Percentiles rank a stretch among this genome's conserved stretches.
Evolutionary conservation across 2,329 filamentous ascomycete genomes (phyloP).

Genomic region (Tricladium varicosporioides): DNA sequence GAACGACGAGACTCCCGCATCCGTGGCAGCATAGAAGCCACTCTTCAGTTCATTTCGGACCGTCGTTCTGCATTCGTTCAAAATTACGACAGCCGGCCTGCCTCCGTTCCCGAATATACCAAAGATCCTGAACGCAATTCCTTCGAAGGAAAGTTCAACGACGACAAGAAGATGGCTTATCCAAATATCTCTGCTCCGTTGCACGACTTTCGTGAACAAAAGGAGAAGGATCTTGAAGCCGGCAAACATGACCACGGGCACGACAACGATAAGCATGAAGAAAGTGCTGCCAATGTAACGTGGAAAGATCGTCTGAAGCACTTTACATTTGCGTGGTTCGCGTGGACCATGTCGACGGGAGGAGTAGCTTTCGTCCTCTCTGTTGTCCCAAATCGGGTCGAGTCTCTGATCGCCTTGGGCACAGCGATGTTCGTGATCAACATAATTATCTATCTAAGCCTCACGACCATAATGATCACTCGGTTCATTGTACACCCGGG

Average conservation of each 20-base stretch:
- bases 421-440: constrained; percentile 68
- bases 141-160: constrained; percentile 1
- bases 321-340: constrained; percentile 56
- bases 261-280: constrained; percentile 3
- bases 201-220: neutral
- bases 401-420: constrained; percentile 62
- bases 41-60: constrained; percentile 21
- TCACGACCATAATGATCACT: constrained; percentile 52
- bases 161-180: constrained; percentile 12
- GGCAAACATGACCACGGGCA: constrained; percentile 8
- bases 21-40: constrained; percentile 22
- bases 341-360: constrained; percentile 72
- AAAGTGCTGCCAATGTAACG: constrained; percentile 2
- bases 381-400: constrained; percentile 62
- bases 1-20: constrained; percentile 23
- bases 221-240: constrained; percentile 1
- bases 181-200: constrained; percentile 13
- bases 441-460: constrained; percentile 58
- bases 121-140: too few species aligned
- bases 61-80: constrained; percentile 6
- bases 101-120: neutral
- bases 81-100: constrained; percentile 17
- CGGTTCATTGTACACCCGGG: constrained; percentile 62
- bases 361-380: constrained; percentile 65
- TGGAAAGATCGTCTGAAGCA: constrained; percentile 22